Evolutionary conservation across 1,139 yeast genomes (phyloP).

Genomic region (Meyerozyma sp.): DNA sequence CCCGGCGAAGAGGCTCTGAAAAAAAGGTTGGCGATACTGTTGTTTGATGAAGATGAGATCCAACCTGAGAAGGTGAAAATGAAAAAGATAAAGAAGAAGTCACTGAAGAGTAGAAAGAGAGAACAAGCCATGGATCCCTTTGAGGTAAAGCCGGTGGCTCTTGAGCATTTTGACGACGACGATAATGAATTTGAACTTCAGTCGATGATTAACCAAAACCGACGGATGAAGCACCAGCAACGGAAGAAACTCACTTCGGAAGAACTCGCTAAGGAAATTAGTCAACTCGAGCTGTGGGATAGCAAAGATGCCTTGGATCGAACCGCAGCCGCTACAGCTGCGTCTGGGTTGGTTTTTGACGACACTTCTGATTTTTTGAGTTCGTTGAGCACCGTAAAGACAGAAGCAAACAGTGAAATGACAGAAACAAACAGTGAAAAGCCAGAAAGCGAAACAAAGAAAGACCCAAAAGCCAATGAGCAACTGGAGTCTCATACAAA

Average conservation of each 20-base stretch:
- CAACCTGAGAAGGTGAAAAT: slow-evolving; percentile 17
- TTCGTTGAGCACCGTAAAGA: slow-evolving; percentile 15
- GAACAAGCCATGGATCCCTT: slow-evolving; percentile 14
- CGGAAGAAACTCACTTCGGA: slow-evolving; percentile 33
- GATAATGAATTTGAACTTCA: slow-evolving; percentile 45
- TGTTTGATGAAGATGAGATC: slow-evolving; percentile 12
- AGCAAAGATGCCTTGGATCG: slow-evolving; percentile 23
- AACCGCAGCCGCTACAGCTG: slow-evolving; percentile 6
- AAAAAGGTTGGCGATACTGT: slow-evolving; percentile 8
- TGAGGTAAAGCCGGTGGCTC: slow-evolving; percentile 27
- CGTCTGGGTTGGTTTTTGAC: slow-evolving; percentile 41
- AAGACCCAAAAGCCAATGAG: slow-evolving; percentile 2
- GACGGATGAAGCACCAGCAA: slow-evolving; percentile 34
- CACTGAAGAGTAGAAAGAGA: slow-evolving; percentile 8
- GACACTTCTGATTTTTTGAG: slow-evolving; percentile 57
- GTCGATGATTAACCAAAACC: slow-evolving; percentile 29
- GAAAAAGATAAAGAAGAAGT: slow-evolving; percentile 16
- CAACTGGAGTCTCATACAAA: slow-evolving; percentile 2
- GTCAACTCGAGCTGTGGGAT: slow-evolving; percentile 23
- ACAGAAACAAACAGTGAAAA: neutral
- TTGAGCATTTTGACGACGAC: slow-evolving; percentile 18
- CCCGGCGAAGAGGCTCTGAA: no score
- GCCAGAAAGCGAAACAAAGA: slow-evolving; percentile 2
- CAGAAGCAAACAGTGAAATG: neutral
- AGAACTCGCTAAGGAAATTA: slow-evolving; percentile 43